Percentiles rank a stretch among this genome's conserved stretches.
phyloP scores from a whole-genome alignment of 371 early-diverging fungal species.

The Mucor piriformis region DNA sequence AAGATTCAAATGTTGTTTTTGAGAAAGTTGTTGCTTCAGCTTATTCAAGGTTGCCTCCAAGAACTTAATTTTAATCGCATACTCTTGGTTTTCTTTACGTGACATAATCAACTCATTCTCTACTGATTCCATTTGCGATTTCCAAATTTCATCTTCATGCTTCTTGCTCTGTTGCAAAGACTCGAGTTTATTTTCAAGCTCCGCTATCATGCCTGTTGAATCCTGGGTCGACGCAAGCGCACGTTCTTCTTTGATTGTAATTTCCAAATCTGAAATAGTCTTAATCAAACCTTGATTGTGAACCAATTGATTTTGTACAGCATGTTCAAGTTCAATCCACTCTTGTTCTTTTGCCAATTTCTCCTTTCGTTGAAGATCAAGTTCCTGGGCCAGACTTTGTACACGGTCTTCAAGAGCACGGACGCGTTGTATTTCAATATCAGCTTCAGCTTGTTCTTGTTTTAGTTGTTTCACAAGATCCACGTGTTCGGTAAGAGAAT shows the following conservation, averaged over 20 bases:
- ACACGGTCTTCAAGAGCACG: slow-evolving; percentile 28
- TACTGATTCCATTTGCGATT: slow-evolving; percentile 9
- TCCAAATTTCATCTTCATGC: slow-evolving; percentile 17
- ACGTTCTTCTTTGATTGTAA: slow-evolving; percentile 27
- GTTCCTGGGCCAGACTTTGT: slow-evolving; percentile 27
- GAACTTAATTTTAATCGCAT: background rate
- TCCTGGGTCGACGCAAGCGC: slow-evolving; percentile 23
- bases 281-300: slow-evolving; percentile 19
- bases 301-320: background rate
- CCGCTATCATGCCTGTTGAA: slow-evolving; percentile 30
- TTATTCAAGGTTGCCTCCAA: slow-evolving; percentile 9
- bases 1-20: background rate
- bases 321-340: slow-evolving; percentile 8
- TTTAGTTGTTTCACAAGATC: slow-evolving; percentile 9
- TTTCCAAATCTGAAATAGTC: slow-evolving; percentile 22
- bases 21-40: slow-evolving; percentile 2
- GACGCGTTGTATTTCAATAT: slow-evolving; percentile 18
- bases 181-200: slow-evolving; percentile 25
- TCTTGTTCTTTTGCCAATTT: slow-evolving; percentile 12
- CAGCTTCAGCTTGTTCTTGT: slow-evolving; percentile 13
- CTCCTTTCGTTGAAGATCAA: slow-evolving; percentile 10
- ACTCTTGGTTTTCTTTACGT: slow-evolving; percentile 15
- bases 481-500: slow-evolving; percentile 1
- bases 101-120: slow-evolving; percentile 7
- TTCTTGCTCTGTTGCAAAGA: slow-evolving; percentile 18